Conservation (phyloP, 2,329 filamentous ascomycete species). For the Arachnomyces sp. region DNA sequence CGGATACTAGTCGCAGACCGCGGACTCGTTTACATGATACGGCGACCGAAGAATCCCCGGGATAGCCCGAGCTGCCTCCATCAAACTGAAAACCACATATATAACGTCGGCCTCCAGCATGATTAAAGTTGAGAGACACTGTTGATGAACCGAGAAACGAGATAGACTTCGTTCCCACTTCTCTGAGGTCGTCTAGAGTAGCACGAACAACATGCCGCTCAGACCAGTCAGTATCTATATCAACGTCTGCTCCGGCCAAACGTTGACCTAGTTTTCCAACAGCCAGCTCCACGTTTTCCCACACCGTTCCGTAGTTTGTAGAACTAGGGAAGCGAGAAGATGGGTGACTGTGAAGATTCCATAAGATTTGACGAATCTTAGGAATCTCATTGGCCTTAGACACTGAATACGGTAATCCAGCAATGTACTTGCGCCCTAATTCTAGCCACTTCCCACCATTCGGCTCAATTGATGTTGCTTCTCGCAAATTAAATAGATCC, state of each 20-base stretch:
- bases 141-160: background rate
- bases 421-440: slow-evolving; percentile 3
- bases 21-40: background rate
- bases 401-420: too few relatives aligned
- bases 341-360: background rate
- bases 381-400: too few relatives aligned
- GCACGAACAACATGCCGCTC: background rate
- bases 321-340: background rate
- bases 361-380: background rate
- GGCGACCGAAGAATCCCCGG: background rate
- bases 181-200: too few relatives aligned
- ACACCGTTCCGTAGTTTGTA: background rate
- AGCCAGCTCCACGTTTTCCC: background rate
- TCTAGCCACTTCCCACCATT: slow-evolving; percentile 1
- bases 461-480: slow-evolving; percentile 1
- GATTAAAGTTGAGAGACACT: background rate
- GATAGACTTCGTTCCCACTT: too few relatives aligned
- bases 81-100: slow-evolving; percentile 1
- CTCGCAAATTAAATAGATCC: slow-evolving; percentile 1
- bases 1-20: background rate
- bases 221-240: background rate
- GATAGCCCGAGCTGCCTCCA: background rate
- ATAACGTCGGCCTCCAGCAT: background rate
- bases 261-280: background rate
- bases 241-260: background rate